phyloP scores from a whole-genome alignment of 1,284 basidiomycete species.

The Lentinula novae-zelandiae region DNA sequence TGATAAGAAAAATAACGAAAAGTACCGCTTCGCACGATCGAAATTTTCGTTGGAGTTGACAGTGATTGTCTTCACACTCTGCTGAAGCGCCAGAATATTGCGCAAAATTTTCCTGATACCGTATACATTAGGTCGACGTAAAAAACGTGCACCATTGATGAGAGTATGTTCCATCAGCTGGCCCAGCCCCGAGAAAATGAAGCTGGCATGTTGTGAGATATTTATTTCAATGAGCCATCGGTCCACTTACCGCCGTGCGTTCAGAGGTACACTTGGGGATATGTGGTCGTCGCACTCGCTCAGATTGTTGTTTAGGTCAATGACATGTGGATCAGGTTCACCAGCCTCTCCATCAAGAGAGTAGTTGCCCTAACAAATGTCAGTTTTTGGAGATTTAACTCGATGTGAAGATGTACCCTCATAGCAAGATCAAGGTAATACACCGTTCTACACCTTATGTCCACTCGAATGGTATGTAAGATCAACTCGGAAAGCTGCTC shows the following conservation, averaged over 20 bases:
- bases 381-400: not conserved
- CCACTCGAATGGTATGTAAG: slow-evolving; percentile 85
- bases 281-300: slow-evolving; percentile 75
- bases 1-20: slow-evolving; percentile 69
- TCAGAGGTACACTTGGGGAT: slow-evolving; percentile 54
- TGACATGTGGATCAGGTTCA: slow-evolving; percentile 89
- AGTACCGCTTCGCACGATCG: slow-evolving; percentile 76
- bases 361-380: slow-evolving; percentile 69
- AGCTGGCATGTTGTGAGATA: slow-evolving; percentile 34
- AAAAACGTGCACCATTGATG: slow-evolving; percentile 69
- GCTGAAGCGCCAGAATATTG: slow-evolving; percentile 91
- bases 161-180: slow-evolving; percentile 83
- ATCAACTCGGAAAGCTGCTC: slow-evolving; percentile 85
- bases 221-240: not conserved
- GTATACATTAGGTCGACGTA: slow-evolving; percentile 70
- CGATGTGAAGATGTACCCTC: slow-evolving; percentile 48
- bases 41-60: slow-evolving; percentile 67
- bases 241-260: slow-evolving; percentile 60
- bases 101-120: slow-evolving; percentile 89
- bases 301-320: slow-evolving; percentile 85
- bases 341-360: slow-evolving; percentile 75
- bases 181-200: slow-evolving; percentile 87
- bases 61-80: slow-evolving; percentile 83
- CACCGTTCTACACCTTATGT: slow-evolving; percentile 83
- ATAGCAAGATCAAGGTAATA: slow-evolving; percentile 82